Evolutionary conservation across 768 basidiomycete species (phyloP).

Genomic region (Auricularia heimuer): DNA sequence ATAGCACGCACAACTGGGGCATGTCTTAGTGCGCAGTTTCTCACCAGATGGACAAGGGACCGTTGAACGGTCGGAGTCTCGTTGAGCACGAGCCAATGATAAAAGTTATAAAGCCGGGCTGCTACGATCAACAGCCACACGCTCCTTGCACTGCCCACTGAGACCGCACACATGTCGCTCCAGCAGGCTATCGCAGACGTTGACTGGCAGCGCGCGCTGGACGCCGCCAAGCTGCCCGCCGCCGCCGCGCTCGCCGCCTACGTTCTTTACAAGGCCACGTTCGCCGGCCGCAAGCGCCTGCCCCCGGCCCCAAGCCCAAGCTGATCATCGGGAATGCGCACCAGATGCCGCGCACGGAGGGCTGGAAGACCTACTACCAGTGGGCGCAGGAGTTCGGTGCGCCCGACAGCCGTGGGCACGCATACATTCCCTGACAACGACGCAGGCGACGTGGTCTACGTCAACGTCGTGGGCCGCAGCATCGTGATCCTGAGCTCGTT

Average conservation of each 20-base stretch:
- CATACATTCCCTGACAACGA: neutral
- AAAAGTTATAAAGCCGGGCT: too few species aligned
- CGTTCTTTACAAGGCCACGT: neutral
- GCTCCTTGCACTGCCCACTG: too few species aligned
- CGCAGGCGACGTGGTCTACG: slow-evolving; percentile 12
- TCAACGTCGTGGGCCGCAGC: slow-evolving; percentile 7
- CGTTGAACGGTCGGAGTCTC: too few species aligned
- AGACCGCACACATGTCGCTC: neutral
- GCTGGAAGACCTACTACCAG: slow-evolving; percentile 8
- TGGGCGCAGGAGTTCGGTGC: slow-evolving; percentile 10
- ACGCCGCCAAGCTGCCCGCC: neutral
- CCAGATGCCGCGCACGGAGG: slow-evolving; percentile 7
- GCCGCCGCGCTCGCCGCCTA: neutral
- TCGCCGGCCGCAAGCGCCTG: neutral
- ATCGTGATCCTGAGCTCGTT: slow-evolving; percentile 11
- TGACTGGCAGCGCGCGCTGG: neutral
- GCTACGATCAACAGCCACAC: too few species aligned
- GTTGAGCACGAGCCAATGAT: too few species aligned
- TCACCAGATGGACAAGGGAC: too few species aligned
- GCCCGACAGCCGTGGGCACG: neutral
- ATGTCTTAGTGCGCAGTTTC: too few species aligned
- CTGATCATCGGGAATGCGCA: slow-evolving; percentile 6
- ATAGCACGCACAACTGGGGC: too few species aligned
- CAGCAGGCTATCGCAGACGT: neutral
- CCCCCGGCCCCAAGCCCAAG: slow-evolving; percentile 9